Evolutionary conservation across 2,329 filamentous ascomycete species (phyloP), one percentile per base, ranked within the genome.

Genomic region (Paraphoma sp.): DNA sequence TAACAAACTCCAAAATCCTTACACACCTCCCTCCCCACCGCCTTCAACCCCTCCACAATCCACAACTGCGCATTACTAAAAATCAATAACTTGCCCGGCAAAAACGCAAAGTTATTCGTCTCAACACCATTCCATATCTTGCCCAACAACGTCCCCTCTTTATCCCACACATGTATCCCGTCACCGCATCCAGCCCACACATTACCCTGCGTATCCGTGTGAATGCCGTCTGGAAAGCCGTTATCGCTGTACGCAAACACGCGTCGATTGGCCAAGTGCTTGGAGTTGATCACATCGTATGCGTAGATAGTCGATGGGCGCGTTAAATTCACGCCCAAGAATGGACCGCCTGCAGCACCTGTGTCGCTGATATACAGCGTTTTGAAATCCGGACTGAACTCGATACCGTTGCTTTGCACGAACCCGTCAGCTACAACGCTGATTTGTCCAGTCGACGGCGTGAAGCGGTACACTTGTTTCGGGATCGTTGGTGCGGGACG

Each of bases 181-280:
- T 86, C 84, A 0, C 81, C 82, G 56, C 82, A 84, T 0, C 81
- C 83, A 28, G 80, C 78, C 71, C 84, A 87, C 1, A 87, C 80
- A 65, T 86, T 86, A 2, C 84, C 84, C 3, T 80, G 62, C 1
- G 76, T 76, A 62, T 87, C 84, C 41, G 80, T 79, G 59, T 84
- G 83, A 57, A 85, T 74, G 8, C 88, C 87, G 60, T 90, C 87
- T 0, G 87, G 86, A 2, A 86, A 76, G 2, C 84, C 83, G 1
- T 78, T 68, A 45, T 83, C 79, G 2, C 79, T 76, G 57, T 82
- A 87, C 0, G 87, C 86, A 64, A 90, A 89, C 0, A 82, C 79
- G 53, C 73, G 61, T 0, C 78, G 62, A 50, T 77, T 75, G 11
- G 63, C 49, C 44, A 81, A 51, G 1, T 65, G 57, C 62, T 75